These are phyloP conservation scores for Boletus rubropictus DNA, from an alignment of 768 basidiomycete species.

Conservation along the genomic window DNA sequence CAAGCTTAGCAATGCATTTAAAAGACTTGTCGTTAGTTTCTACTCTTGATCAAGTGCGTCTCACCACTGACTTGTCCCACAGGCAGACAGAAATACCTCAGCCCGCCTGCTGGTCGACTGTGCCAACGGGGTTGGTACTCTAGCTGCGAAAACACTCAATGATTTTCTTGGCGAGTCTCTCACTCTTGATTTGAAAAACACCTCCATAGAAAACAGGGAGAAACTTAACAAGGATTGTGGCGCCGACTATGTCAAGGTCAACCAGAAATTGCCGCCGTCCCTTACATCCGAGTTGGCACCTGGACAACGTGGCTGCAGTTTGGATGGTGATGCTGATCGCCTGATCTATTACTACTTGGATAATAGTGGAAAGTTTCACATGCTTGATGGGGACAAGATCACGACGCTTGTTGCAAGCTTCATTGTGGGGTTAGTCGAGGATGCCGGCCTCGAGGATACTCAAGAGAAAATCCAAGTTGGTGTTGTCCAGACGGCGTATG, in stretches of 20 bases:
- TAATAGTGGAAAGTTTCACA: slow-evolving; percentile 68
- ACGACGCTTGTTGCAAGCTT: slow-evolving; percentile 89
- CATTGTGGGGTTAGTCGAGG: slow-evolving; percentile 83
- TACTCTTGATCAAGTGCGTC: background rate
- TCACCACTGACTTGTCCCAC: slow-evolving; percentile 6
- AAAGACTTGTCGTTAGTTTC: slow-evolving; percentile 73
- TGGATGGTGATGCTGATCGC: slow-evolving; percentile 97
- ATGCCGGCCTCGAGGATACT: slow-evolving; percentile 68
- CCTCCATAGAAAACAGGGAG: slow-evolving; percentile 55
- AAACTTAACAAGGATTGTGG: slow-evolving; percentile 85
- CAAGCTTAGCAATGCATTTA: slow-evolving; percentile 80
- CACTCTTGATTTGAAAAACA: slow-evolving; percentile 64
- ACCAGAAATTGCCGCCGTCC: slow-evolving; percentile 79
- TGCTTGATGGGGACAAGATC: slow-evolving; percentile 99
- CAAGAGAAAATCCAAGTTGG: slow-evolving; percentile 67
- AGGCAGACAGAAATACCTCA: slow-evolving; percentile 55
- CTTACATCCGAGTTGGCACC: slow-evolving; percentile 55
- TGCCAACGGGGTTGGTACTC: slow-evolving; percentile 95
- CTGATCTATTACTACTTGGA: slow-evolving; percentile 94
- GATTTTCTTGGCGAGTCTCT: slow-evolving; percentile 56
- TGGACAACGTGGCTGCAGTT: slow-evolving; percentile 82
- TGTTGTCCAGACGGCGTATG: slow-evolving; percentile 97
- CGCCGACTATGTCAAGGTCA: slow-evolving; percentile 95
- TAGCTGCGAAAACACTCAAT: slow-evolving; percentile 57
- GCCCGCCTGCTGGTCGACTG: slow-evolving; percentile 82